These are phyloP conservation scores for Boletus sp. DNA, from an alignment of 1,284 basidiomycete species.

Conservation along the genomic window DNA sequence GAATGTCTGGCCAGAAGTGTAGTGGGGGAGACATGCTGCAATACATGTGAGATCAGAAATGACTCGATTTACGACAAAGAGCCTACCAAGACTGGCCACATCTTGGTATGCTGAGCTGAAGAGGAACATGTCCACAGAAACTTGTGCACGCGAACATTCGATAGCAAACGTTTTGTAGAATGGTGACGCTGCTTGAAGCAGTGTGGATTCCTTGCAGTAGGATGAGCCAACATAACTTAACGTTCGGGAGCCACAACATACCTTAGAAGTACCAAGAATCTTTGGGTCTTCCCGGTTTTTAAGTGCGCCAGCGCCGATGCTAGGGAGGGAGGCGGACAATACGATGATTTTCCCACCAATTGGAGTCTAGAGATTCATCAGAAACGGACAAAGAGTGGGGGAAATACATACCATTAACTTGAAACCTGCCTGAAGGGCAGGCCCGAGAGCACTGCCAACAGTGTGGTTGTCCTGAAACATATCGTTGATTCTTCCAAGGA, in stretches of 20 bases:
- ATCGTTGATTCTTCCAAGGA: slow-evolving; percentile 85
- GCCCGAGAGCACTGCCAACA: slow-evolving; percentile 94
- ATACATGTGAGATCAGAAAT: slow-evolving; percentile 14
- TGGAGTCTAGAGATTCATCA: slow-evolving; percentile 55
- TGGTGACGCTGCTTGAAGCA: slow-evolving; percentile 86
- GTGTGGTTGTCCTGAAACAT: slow-evolving; percentile 97
- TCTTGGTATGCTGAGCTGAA: slow-evolving; percentile 95
- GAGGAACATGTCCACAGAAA: slow-evolving; percentile 99
- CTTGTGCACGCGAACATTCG: slow-evolving; percentile 96
- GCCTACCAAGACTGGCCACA: slow-evolving; percentile 85
- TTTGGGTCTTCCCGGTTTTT: slow-evolving; percentile 98
- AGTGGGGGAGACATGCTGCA: slow-evolving; percentile 89
- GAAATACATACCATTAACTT: slow-evolving; percentile 77
- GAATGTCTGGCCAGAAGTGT: slow-evolving; percentile 98
- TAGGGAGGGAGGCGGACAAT: slow-evolving; percentile 88
- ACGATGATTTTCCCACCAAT: slow-evolving; percentile 97
- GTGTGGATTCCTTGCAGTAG: slow-evolving; percentile 69
- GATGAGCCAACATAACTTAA: slow-evolving; percentile 18
- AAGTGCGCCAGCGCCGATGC: slow-evolving; percentile 87
- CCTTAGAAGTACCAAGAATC: slow-evolving; percentile 93
- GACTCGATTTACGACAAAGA: not conserved
- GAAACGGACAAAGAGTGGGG: not conserved
- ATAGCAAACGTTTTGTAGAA: slow-evolving; percentile 99
- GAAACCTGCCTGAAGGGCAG: slow-evolving; percentile 94
- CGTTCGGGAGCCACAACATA: slow-evolving; percentile 32